phyloP scores from a whole-genome alignment of 345 rosid species.

The Eucalyptus marginata region DNA sequence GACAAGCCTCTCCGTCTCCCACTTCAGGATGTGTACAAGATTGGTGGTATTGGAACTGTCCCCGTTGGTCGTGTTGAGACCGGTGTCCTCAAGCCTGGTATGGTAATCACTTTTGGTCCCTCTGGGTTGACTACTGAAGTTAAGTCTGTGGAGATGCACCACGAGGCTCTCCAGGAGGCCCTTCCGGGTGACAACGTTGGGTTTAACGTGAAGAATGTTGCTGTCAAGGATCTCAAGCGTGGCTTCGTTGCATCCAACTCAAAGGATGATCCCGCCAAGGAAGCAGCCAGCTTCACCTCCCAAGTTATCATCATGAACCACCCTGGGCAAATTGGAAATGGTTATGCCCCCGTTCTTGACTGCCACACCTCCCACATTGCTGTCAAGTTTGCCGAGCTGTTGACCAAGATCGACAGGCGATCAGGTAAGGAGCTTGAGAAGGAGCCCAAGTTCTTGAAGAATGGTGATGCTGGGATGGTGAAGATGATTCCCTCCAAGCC shows the following conservation, averaged over 20 bases:
- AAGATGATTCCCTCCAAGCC: conserved; percentile 25
- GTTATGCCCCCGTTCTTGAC: conserved; percentile 12
- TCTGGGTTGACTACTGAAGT: conserved; percentile 4
- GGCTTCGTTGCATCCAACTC: conserved; percentile 25
- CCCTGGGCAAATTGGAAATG: conserved; percentile 26
- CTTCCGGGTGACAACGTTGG: conserved; percentile 22
- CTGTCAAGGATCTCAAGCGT: conserved; percentile 35
- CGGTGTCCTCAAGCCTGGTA: not conserved
- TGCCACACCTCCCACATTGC: conserved; percentile 20
- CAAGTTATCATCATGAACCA: conserved; percentile 35
- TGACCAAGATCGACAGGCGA: conserved; percentile 28
- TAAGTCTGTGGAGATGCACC: conserved; percentile 8
- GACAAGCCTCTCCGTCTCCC: conserved; percentile 12
- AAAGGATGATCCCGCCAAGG: conserved; percentile 29
- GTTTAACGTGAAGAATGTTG: conserved; percentile 28
- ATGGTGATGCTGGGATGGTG: conserved; percentile 18
- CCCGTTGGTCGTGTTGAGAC: conserved; percentile 9
- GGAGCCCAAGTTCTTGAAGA: conserved; percentile 37
- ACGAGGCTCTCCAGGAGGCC: conserved; percentile 4
- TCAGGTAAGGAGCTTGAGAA: conserved; percentile 26
- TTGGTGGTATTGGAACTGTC: conserved; percentile 10
- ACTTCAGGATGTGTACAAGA: conserved; percentile 8
- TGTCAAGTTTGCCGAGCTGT: conserved; percentile 14
- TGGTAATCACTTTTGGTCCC: conserved; percentile 7
- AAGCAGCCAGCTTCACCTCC: conserved; percentile 20